phyloP scores from a whole-genome alignment of 345 rosid genomes.

The Eucalyptus globulus region DNA sequence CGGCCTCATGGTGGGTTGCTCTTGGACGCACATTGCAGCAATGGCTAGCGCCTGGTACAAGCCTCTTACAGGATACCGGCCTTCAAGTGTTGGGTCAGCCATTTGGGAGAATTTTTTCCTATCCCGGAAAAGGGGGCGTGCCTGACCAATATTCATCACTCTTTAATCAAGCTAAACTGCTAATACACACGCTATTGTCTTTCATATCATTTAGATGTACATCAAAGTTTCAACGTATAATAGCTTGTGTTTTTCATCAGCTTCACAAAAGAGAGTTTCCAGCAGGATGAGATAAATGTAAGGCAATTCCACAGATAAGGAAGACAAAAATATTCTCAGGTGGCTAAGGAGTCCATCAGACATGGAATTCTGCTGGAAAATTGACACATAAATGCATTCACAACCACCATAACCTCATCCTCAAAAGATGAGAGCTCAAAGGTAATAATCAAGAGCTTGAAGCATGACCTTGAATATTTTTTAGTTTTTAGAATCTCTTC shows the following conservation, averaged over 20 bases:
- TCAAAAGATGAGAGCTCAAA: not conserved
- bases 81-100: conserved; percentile 25
- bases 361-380: not conserved
- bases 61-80: conserved; percentile 20
- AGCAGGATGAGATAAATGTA: not conserved
- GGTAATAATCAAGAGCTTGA: not conserved
- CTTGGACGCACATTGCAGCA: conserved; percentile 37
- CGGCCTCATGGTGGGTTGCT: conserved; percentile 31
- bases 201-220: not conserved
- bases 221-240: not conserved
- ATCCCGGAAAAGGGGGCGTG: conserved; percentile 32
- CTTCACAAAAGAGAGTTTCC: not conserved
- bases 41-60: conserved; percentile 37
- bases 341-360: not conserved
- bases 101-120: conserved; percentile 16
- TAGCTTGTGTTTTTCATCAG: not conserved
- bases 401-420: not conserved
- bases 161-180: not conserved
- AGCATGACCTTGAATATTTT: not conserved
- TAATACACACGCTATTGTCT: not conserved
- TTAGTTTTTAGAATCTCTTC: not conserved
- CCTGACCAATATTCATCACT: conserved; percentile 6
- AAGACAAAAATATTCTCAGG: not conserved
- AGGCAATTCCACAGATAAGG: not conserved
- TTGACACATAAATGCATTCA: not conserved